phyloP scores from a whole-genome alignment of 1,284 basidiomycete species.

The Trichosporon ovoides region DNA sequence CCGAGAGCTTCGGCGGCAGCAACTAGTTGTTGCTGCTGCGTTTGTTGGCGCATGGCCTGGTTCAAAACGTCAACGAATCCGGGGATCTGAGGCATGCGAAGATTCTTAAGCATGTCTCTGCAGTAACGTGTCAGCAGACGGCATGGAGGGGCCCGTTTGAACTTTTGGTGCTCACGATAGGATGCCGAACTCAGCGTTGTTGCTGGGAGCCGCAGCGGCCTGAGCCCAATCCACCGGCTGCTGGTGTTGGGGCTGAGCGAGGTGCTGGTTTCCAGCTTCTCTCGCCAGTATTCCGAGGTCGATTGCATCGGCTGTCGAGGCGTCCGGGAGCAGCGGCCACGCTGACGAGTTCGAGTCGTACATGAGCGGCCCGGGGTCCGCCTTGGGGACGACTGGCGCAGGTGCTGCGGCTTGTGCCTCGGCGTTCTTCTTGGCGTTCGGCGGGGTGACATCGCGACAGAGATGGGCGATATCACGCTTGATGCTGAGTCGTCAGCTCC shows the following conservation, averaged over 20 bases:
- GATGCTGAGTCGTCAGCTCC: conserved; percentile 55
- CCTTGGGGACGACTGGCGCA: neutral
- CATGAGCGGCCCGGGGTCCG: conserved; percentile 2
- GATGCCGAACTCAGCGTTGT: conserved; percentile 20
- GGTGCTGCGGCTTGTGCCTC: conserved; percentile 4
- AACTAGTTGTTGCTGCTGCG: conserved; percentile 8
- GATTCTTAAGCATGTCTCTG: conserved; percentile 45
- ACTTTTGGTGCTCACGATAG: conserved; percentile 12
- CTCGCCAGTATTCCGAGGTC: conserved; percentile 9
- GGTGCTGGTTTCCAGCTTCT: neutral
- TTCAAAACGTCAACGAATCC: conserved; percentile 42
- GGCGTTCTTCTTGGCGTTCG: conserved; percentile 33
- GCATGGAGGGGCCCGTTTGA: neutral
- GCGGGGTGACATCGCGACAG: conserved; percentile 76
- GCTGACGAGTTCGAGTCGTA: conserved; percentile 16
- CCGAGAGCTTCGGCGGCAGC: neutral
- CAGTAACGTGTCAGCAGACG: neutral
- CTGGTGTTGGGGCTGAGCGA: conserved; percentile 5
- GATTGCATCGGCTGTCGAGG: conserved; percentile 11
- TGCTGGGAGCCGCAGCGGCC: conserved; percentile 6
- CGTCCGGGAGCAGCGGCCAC: conserved; percentile 41
- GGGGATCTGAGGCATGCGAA: conserved; percentile 43
- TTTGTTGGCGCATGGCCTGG: conserved; percentile 20
- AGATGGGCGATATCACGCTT: conserved; percentile 87
- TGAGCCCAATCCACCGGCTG: conserved; percentile 1